These are phyloP conservation scores for Saxispiralis lemnorum DNA, from an alignment of 495 filamentous ascomycete species.

Conservation along the genomic window DNA sequence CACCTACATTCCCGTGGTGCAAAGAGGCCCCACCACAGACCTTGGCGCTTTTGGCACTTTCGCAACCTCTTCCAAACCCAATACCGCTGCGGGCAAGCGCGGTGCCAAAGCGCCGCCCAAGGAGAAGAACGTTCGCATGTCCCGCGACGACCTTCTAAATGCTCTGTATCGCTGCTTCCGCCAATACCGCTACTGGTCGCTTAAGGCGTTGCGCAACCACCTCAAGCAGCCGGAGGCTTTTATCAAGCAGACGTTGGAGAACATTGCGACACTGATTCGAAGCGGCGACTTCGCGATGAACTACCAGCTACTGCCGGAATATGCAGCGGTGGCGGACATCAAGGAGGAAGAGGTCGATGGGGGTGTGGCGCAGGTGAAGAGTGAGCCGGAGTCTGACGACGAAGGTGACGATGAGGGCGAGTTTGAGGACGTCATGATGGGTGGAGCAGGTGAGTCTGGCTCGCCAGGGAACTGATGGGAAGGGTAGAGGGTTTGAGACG, in stretches of 20 bases:
- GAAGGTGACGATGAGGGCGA: slow-evolving; percentile 14
- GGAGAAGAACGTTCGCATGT: slow-evolving; percentile 73
- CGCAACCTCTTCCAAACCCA: slow-evolving; percentile 10
- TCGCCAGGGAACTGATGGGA: no score
- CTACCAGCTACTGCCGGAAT: slow-evolving; percentile 65
- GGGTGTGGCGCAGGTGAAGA: slow-evolving; percentile 1
- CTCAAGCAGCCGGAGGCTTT: slow-evolving; percentile 80
- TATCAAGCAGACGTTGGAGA: slow-evolving; percentile 65
- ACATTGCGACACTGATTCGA: slow-evolving; percentile 65
- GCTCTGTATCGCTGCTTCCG: slow-evolving; percentile 65
- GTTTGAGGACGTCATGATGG: slow-evolving; percentile 22
- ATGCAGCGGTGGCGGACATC: slow-evolving; percentile 18
- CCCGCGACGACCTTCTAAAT: slow-evolving; percentile 71
- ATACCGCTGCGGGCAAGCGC: slow-evolving; percentile 18
- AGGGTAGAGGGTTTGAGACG: no score
- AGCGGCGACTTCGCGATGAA: slow-evolving; percentile 64
- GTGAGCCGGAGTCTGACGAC: slow-evolving; percentile 6
- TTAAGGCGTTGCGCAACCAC: slow-evolving; percentile 55
- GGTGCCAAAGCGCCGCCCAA: slow-evolving; percentile 34
- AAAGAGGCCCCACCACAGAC: background rate
- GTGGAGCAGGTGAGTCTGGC: no score
- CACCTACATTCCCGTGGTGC: background rate
- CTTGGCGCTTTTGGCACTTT: slow-evolving; percentile 5
- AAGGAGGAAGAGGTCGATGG: slow-evolving; percentile 9
- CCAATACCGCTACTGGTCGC: slow-evolving; percentile 71